Percentiles rank a stretch among this genome's conserved stretches.
These are phyloP conservation scores for Fragaria iinumae DNA, from an alignment of 306 rosid genomes.

Conservation along the genomic window DNA sequence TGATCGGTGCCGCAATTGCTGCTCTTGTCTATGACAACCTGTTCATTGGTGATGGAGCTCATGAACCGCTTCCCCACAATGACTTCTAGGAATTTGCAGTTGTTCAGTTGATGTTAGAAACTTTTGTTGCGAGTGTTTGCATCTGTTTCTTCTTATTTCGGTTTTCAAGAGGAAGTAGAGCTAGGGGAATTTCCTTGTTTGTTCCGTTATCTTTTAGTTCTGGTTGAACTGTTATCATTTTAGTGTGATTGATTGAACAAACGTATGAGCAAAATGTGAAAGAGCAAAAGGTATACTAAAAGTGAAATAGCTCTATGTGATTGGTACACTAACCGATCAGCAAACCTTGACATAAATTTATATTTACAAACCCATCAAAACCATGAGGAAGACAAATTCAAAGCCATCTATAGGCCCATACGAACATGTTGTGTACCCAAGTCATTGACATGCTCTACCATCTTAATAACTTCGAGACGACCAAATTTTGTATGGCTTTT, in stretches of 20 bases:
- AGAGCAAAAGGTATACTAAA: not conserved
- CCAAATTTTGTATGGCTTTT: slow-evolving; percentile 28
- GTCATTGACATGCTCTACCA: not conserved
- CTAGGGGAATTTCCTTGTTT: not conserved
- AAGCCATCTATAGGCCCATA: not conserved
- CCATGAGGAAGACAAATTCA: not conserved
- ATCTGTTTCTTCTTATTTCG: not conserved
- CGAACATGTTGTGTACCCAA: not conserved
- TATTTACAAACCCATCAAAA: not conserved
- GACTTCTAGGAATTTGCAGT: slow-evolving; percentile 39
- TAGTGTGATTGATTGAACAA: not conserved
- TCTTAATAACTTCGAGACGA: slow-evolving; percentile 40
- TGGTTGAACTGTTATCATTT: slow-evolving; percentile 6
- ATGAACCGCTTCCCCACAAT: slow-evolving; percentile 42
- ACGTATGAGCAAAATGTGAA: not conserved
- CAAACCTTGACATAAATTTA: not conserved
- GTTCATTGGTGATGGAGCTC: slow-evolving; percentile 52
- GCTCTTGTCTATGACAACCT: slow-evolving; percentile 64
- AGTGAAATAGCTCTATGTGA: not conserved
- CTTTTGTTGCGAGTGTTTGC: not conserved
- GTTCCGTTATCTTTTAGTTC: not conserved
- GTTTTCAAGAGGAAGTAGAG: not conserved
- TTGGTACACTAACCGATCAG: too few relatives aligned
- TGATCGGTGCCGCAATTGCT: slow-evolving; percentile 59
- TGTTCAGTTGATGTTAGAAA: not conserved